Base-by-base conservation (phyloP, 768 basidiomycete genomes). In the Leccinum barrowsii region DNA sequence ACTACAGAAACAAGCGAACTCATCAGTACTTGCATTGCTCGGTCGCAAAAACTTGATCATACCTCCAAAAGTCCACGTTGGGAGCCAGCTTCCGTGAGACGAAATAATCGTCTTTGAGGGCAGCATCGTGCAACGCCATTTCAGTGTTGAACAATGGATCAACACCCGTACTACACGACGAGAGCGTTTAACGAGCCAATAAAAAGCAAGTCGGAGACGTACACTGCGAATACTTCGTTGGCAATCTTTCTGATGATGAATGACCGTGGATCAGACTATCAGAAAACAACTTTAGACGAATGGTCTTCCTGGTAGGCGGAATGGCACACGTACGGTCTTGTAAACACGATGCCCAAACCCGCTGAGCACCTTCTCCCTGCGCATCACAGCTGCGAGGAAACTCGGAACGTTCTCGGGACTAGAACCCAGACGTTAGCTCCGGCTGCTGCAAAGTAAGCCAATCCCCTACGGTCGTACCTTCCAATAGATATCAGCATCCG, bases 401-500 rank as follows among this genome's bases (percentile, higher is more conserved):
- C 81, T 84, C 2, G 91, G 90, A 5, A 94, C 91, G 65, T 94
- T 92, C 67, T 85, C 84, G 10, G 92, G 90, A 59, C 88, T 89
- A 61, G 52, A 57, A 52, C 11, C 12, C 46, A 46, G 24, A 26
- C 7, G 19, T 59, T 51, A 48, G 55, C 2, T 8, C 26, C 26
- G 26, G 26, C 26, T 26, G 22, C 35, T 37, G 13, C 26, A 30
- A 1, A n/a, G 28, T 44, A 30, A 15, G 26, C 6, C 8, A 2
- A 40, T 42, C 34, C 8, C n/a, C 22, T 34, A 12, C 4, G 21
- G 28, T 70, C 84, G 66, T 65, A 90, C 84, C 84, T 85, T 65
- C 92, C 93, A 61, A 96, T 94, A 1, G 90, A 86, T 46, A 92
- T 81, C 44, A 96, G 78, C 94, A 96, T 96, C 13, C 94, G 86